phyloP scores from a whole-genome alignment of 2,329 filamentous ascomycete species.

The Elsinoe fawcettii region DNA sequence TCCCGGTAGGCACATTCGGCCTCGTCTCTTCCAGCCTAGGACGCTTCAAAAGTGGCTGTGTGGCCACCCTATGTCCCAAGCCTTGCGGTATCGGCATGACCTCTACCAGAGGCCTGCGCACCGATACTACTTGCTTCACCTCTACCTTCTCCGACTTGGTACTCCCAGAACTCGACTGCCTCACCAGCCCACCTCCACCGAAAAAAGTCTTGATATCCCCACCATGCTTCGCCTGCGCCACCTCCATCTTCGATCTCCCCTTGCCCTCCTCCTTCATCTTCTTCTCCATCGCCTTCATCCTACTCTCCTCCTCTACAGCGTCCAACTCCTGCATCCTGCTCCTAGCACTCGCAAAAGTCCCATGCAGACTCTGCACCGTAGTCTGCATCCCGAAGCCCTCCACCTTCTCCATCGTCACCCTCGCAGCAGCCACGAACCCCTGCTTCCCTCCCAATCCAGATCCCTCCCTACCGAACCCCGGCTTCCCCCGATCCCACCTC shows the following conservation, averaged over 20 bases:
- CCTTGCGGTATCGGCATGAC: background rate
- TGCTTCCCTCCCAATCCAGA: background rate
- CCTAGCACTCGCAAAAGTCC: slow-evolving; percentile 33
- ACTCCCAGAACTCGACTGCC: background rate
- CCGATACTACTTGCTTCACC: background rate
- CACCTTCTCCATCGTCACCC: slow-evolving; percentile 24
- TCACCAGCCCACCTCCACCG: slow-evolving; percentile 24
- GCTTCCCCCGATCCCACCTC: slow-evolving; percentile 31
- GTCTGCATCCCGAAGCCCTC: slow-evolving; percentile 25
- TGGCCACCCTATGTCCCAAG: background rate
- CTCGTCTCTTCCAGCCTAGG: slow-evolving; percentile 21
- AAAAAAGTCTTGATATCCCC: slow-evolving; percentile 49
- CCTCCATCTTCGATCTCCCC: slow-evolving; percentile 30
- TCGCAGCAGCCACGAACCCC: slow-evolving; percentile 19
- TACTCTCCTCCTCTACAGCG: slow-evolving; percentile 28
- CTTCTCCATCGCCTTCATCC: slow-evolving; percentile 24
- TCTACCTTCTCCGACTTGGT: background rate
- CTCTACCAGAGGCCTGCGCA: background rate
- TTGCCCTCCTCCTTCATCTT: slow-evolving; percentile 19
- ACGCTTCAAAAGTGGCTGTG: slow-evolving; percentile 19
- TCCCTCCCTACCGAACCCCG: background rate
- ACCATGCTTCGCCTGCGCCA: slow-evolving; percentile 32
- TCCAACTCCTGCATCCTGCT: slow-evolving; percentile 34
- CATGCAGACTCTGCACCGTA: slow-evolving; percentile 21
- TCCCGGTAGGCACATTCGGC: slow-evolving; percentile 12